Conservation (phyloP, 2,329 filamentous ascomycete species). For the Geoglossum cookeanum region DNA sequence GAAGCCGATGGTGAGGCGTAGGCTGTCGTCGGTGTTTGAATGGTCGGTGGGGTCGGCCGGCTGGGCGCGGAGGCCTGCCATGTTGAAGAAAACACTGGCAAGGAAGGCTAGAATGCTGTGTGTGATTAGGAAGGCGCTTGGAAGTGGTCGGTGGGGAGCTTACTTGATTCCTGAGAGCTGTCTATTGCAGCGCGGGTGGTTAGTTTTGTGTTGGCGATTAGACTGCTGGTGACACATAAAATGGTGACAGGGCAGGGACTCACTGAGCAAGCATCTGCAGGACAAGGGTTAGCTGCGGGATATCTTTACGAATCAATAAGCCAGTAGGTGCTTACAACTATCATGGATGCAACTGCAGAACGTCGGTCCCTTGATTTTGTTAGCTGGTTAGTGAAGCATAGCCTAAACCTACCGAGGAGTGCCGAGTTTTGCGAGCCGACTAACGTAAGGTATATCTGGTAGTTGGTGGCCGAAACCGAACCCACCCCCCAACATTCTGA, state of each 20-base stretch:
- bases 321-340: not conserved
- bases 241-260: not conserved
- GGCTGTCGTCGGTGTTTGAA: not conserved
- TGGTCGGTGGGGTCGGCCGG: not conserved
- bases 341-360: not conserved
- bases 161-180: not conserved
- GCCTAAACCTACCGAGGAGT: not conserved
- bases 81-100: not conserved
- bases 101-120: not conserved
- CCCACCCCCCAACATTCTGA: not conserved
- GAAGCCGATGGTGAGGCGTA: not conserved
- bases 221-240: not conserved
- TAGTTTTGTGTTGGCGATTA: not conserved
- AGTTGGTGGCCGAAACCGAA: not conserved
- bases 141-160: not conserved
- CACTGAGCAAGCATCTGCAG: not conserved
- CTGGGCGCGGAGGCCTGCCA: not conserved
- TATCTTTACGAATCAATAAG: not conserved
- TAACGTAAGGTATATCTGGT: not conserved
- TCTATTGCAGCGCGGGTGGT: not conserved
- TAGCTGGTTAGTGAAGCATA: not conserved
- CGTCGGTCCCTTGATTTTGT: not conserved
- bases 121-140: not conserved
- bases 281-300: not conserved
- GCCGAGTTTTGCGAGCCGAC: not conserved